Evolutionary conservation across 441 rosid species (phyloP), one percentile per base, ranked within the genome.

Genomic region (Daphne laureola): DNA sequence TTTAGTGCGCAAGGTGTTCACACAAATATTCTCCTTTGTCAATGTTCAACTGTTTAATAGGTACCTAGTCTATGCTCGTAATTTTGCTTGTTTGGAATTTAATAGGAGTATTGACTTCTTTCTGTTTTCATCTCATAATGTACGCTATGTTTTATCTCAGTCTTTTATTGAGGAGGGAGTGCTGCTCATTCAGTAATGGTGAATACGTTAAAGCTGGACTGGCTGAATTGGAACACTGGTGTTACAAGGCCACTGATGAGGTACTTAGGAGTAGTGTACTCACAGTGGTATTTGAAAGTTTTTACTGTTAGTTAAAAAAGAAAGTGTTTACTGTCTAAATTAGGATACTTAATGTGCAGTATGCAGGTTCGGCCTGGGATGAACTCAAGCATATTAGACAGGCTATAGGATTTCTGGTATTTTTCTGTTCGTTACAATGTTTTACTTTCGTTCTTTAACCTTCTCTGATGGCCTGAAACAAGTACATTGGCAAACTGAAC

Each of bases 131-230:
- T 7, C 4, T 53, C 58, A 8, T 21, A 21, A 21, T 45, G 11
- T 43, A 7, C 36, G 17, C 23, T 26, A 4, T 49, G 52, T 49
- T 54, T 14, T 53, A 16, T 49, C 58, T 61, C 85, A 90, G 99
- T 48, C 96, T 94, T 69, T 58, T 90, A 36, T 64, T 95, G 57
- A 78, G 99, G 70, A 83, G 99, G 47, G 99, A 95, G 64, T 90
- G 99, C 53, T 95, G 99, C 63, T 90, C 98, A 15, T 95, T 95
- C 68, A 90, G 98, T 67, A 95, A 95, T 56, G 99, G 99, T 0
- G 99, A 95, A 68, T 90, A 95, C 46, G 98, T 90, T 11, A 95
- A 90, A 73, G 85, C 98, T 16, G 99, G 99, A 58, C 66, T 94
- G 64, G 92, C 94, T 61, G 99, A 94, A 74, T 67, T 94, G 70